A percentile compares a stretch with the other conserved stretches of the same genome.
Conservation (phyloP, 2,329 filamentous ascomycete genomes). For the Penicillium italicum region DNA sequence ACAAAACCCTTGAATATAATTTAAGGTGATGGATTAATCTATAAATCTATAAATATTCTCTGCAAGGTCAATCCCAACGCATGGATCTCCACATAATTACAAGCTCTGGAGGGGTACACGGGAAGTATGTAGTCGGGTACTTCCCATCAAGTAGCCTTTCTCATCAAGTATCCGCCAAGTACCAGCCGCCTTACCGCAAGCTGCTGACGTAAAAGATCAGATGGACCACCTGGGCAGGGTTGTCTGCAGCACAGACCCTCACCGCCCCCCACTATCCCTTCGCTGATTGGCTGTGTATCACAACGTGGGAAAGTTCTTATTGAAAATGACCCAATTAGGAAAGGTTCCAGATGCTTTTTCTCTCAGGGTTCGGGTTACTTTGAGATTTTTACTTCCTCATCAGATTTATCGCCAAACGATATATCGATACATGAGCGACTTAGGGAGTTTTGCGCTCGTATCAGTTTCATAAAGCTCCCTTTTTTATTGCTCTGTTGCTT, state of each 20-base stretch:
- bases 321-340: conserved; percentile 16
- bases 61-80: conserved; percentile 2
- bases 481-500: background rate
- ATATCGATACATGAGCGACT: conserved; percentile 49
- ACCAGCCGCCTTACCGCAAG: background rate
- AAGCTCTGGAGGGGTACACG: background rate
- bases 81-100: conserved; percentile 8
- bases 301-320: conserved; percentile 8
- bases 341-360: conserved; percentile 20
- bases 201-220: conserved; percentile 5
- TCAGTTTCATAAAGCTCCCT: conserved; percentile 47
- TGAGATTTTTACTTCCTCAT: conserved; percentile 6
- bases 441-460: conserved; percentile 57
- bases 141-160: background rate
- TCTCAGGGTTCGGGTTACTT: background rate
- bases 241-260: conserved; percentile 8
- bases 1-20: background rate
- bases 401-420: conserved; percentile 3
- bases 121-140: too few relatives aligned
- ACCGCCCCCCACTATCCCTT: conserved; percentile 3
- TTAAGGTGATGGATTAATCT: conserved; percentile 6
- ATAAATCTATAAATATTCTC: conserved; percentile 12
- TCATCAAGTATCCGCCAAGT: background rate
- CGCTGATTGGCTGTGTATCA: background rate
- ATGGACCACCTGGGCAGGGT: background rate